Evolutionary conservation across 2,329 filamentous ascomycete species (phyloP), one percentile per base, ranked within the genome.

Genomic region (Xylariaceae sp.): DNA sequence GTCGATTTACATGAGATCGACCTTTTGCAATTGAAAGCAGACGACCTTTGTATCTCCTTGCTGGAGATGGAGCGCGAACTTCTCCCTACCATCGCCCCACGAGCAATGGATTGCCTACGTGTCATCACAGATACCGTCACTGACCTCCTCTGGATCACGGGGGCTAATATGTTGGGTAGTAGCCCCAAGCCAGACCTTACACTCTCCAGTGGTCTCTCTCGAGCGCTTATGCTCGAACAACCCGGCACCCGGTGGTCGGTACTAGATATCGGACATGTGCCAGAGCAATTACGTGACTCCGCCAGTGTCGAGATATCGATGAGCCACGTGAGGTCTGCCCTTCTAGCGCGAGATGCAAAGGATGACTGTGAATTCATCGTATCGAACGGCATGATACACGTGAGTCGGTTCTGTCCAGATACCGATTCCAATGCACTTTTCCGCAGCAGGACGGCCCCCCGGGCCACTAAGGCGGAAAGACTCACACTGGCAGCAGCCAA

Each of bases 361-460:
- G 44, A 50, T 22, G 53, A 58, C 44, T 14, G 12, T 5, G 55
- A 58, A 14, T 59, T 54, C 34, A 43, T 54, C 5, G 14, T 33
- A 6, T 12, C 5, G 2, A 31, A 50, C 17, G 47, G 47, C 5
- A 6, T 55, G 1, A 4, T 55, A 1, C 13, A 61, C 42, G 34
- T 63, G 31, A 65, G 61, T 34, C 51, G 63, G 0, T 64, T 54
- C 17, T 33, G 31, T 1, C 61, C 62, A 1, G 59, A 62, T 22
- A 2, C 31, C 1, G 13, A 51, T 1, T 11, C 57, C 11, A 65
- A 65, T 41, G 33, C 54, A 6, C 16, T 53, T 2, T 61, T 62
- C 48, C 48, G 53, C 2, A 50, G 42, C 10, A 22, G 43, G 1
- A 2, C 40, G 1, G 19, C 22, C 9, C 22, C 3, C 28, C 45